Evolutionary conservation across 305 asterid species (phyloP).

Genomic region (Solanum hybrid): DNA sequence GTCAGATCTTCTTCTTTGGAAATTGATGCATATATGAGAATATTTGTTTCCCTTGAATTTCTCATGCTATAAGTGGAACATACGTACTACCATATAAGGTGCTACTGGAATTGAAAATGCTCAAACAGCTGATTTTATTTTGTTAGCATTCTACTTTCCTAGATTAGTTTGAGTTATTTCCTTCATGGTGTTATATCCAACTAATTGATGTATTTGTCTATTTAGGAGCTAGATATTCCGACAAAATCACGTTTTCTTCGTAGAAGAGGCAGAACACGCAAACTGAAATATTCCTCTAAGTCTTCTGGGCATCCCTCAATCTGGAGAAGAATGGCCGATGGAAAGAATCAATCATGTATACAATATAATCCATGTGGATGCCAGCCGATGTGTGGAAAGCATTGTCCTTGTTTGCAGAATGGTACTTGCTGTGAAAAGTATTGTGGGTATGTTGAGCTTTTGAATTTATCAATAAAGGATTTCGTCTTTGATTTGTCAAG

Average conservation of each 20-base stretch:
- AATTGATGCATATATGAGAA: not conserved
- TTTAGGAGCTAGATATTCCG: slow-evolving; percentile 47
- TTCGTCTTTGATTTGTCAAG: not conserved
- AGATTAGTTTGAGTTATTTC: not conserved
- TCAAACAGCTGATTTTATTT: not conserved
- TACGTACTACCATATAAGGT: not conserved
- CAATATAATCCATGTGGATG: slow-evolving; percentile 84
- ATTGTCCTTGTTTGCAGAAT: slow-evolving; percentile 77
- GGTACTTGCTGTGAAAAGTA: slow-evolving; percentile 95
- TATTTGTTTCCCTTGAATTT: not conserved
- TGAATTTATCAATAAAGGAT: not conserved
- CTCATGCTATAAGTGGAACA: not conserved
- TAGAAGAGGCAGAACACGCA: slow-evolving; percentile 81
- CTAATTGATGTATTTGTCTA: not conserved
- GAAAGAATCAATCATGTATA: slow-evolving; percentile 64
- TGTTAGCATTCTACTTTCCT: not conserved
- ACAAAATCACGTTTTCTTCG: slow-evolving; percentile 78
- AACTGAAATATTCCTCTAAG: slow-evolving; percentile 88
- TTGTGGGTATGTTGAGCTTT: slow-evolving; percentile 63
- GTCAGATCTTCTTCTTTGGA: not conserved
- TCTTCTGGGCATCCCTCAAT: slow-evolving; percentile 98
- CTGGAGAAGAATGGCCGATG: slow-evolving; percentile 91
- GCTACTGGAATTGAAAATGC: not conserved
- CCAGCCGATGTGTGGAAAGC: slow-evolving; percentile 76
- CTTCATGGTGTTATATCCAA: not conserved